Evolutionary conservation across 495 filamentous ascomycete species (phyloP), one percentile per base, ranked within the genome.

Genomic region (Geoglossum glabrum): DNA sequence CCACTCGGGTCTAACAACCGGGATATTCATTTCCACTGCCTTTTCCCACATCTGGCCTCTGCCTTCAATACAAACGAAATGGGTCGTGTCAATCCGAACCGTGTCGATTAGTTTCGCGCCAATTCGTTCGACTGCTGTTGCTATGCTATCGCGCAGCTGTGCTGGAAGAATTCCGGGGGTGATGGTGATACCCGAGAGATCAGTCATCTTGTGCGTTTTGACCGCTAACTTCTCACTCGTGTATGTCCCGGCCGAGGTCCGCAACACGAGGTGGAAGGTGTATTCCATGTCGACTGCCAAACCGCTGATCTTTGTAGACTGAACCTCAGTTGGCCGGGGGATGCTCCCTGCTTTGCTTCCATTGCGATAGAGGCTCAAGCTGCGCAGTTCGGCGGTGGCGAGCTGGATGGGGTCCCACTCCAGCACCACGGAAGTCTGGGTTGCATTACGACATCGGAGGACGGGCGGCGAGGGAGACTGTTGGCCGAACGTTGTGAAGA

Each of bases 31-130:
- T 72, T 96, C 90, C 40, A 87, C 82, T 15, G 93, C 92, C 68
- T 87, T 89, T 71, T 97, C 93, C 93, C 93, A 99, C 25, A 79
- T 74, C 49, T 83, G 76, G 9, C 92, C 92, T 19, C 89, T 73
- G 1, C 90, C 90, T 66, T 99, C 93, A n/a, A 86, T 90, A 61
- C 90, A 96, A 54, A 99, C 90, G 67, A 97, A 99, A 69, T 99
- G 92, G 17, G 92, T 99, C 3, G 92, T 99, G 64, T 99, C 92
- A 60, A 99, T 97, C 56, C 90, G 76, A 30, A 99, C 93, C 1
- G 79, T 75, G 61, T 97, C 93, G 52, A 87, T 84, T 57, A 96
- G 71, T 72, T 92, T 94, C 45, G 86, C 93, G 36, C 93, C 92
- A 59, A 99, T 94, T 57, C 88, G 76, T 61, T 94, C 83, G 23